These are phyloP conservation scores for Penicillium vulpinum DNA, from an alignment of 2,329 filamentous ascomycete genomes.

Conservation along the genomic window DNA sequence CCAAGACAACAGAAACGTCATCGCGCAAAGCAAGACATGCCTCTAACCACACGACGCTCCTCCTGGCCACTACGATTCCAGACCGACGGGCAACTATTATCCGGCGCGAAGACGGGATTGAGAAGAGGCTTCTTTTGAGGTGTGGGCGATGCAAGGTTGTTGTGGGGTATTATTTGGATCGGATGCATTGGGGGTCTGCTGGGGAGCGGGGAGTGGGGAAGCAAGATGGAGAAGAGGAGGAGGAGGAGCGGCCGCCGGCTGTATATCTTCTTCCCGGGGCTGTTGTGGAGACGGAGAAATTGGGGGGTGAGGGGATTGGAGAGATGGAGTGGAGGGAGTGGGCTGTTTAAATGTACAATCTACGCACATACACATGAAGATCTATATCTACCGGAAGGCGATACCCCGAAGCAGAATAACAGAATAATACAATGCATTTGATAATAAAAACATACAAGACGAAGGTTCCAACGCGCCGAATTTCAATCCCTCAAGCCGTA, in stretches of 20 bases:
- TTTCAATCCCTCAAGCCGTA: slow-evolving; percentile 6
- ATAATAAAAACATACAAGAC: slow-evolving; percentile 13
- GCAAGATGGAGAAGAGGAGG: slow-evolving; percentile 17
- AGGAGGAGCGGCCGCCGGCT: slow-evolving; percentile 43
- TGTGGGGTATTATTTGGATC: slow-evolving; percentile 63
- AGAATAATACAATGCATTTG: slow-evolving; percentile 11
- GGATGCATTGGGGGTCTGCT: slow-evolving; percentile 44
- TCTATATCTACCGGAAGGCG: not conserved
- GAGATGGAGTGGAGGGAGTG: slow-evolving; percentile 40
- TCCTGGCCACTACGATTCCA: slow-evolving; percentile 51
- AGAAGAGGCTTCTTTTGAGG: slow-evolving; percentile 61
- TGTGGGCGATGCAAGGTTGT: slow-evolving; percentile 63
- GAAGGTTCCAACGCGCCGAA: slow-evolving; percentile 9
- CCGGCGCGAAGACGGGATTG: slow-evolving; percentile 63
- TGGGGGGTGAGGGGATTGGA: slow-evolving; percentile 45
- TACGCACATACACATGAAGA: not conserved
- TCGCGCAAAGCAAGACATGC: slow-evolving; percentile 10
- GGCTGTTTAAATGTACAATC: slow-evolving; percentile 11
- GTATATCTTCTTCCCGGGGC: slow-evolving; percentile 64
- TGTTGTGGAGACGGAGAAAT: slow-evolving; percentile 58
- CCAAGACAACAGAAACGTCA: slow-evolving; percentile 15
- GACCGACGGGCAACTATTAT: slow-evolving; percentile 55
- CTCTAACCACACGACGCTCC: slow-evolving; percentile 48
- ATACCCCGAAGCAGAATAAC: slow-evolving; percentile 4
- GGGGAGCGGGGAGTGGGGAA: slow-evolving; percentile 11